phyloP scores from a whole-genome alignment of 1,139 yeast genomes.

The Ogataea hybrid region DNA sequence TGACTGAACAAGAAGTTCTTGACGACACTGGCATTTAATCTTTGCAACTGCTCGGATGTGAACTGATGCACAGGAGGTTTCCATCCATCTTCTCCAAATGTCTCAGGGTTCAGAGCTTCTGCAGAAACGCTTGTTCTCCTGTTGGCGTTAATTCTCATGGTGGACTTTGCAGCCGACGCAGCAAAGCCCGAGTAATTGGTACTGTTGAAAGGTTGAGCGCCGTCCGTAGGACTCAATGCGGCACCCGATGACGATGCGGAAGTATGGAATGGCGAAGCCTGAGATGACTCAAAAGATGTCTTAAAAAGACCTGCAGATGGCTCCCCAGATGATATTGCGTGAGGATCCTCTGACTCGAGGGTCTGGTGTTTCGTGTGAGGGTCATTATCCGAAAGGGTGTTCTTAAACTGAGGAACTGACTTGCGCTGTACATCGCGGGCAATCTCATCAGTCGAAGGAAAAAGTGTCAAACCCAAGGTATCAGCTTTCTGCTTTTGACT shows the following conservation, averaged over 20 bases:
- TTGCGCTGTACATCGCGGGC: conserved; percentile 15
- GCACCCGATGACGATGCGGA: conserved; percentile 5
- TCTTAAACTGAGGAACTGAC: conserved; percentile 45
- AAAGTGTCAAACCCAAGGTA: conserved; percentile 46
- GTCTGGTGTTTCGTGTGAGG: conserved; percentile 50
- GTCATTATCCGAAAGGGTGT: conserved; percentile 63
- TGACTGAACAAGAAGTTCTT: conserved; percentile 81
- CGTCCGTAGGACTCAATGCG: not conserved
- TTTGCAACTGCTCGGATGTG: conserved; percentile 59
- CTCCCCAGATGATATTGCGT: conserved; percentile 4
- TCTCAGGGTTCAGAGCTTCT: conserved; percentile 64
- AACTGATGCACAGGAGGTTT: conserved; percentile 70
- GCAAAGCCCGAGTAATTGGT: conserved; percentile 22
- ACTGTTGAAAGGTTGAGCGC: not conserved
- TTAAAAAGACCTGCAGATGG: conserved; percentile 10
- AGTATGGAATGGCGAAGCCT: conserved; percentile 10
- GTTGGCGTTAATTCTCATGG: conserved; percentile 62
- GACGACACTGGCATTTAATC: conserved; percentile 69
- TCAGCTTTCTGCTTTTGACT: conserved; percentile 49
- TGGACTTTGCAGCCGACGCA: conserved; percentile 34
- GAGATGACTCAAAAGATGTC: conserved; percentile 8
- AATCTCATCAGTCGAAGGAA: conserved; percentile 15
- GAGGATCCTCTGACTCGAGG: conserved; percentile 15
- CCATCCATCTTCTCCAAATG: conserved; percentile 61
- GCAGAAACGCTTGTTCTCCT: conserved; percentile 89